Evolutionary conservation across 352 stramenopile species (phyloP), one percentile per base, ranked within the genome.

Genomic region (Thalassiosira mediterranea): DNA sequence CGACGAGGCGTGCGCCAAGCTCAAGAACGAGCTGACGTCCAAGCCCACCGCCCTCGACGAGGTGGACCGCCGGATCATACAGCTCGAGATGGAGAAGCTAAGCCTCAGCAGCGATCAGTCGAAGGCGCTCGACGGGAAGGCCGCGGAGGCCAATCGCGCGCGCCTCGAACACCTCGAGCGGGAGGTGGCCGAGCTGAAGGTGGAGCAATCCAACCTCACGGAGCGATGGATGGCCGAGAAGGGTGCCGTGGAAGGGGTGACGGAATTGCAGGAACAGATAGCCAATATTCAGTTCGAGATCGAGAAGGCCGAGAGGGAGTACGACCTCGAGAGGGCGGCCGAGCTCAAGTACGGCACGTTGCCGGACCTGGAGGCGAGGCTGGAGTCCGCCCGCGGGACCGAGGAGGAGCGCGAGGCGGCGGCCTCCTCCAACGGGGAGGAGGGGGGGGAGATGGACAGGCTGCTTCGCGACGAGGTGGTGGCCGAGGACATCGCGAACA

Each of bases 341-440:
- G 95, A 99, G 75, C 79, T 99, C 2, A 98, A 98, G 75, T 99
- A 98, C 78, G 95, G 95, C 7, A 95, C 91, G 11, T 94, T 99
- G 65, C 96, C 97, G 0, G 91, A 96, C 47, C 90, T 99, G 2
- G 84, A 98, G 79, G 61, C 85, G 38, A 75, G 62, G 10, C 48
- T 79, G 8, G 71, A 68, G 29, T 53, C 79, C 10, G 94, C 17
- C n/a, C 46, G 17, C 4, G 21, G 17, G n/a, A 54, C 0, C 7
- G 17, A 54, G 28, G 46, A 17, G 38, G 47, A 77, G 59, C n/a
- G n/a, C n/a, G n/a, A n/a, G n/a, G n/a, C n/a, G n/a, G n/a, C n/a
- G n/a, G n/a, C n/a, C n/a, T n/a, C n/a, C n/a, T n/a, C n/a, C n/a
- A n/a, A n/a, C n/a, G n/a, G n/a, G n/a, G 28, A 70, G 42, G 28